phyloP scores from a whole-genome alignment of 2,329 filamentous ascomycete species.

The Aspergillus sp. region DNA sequence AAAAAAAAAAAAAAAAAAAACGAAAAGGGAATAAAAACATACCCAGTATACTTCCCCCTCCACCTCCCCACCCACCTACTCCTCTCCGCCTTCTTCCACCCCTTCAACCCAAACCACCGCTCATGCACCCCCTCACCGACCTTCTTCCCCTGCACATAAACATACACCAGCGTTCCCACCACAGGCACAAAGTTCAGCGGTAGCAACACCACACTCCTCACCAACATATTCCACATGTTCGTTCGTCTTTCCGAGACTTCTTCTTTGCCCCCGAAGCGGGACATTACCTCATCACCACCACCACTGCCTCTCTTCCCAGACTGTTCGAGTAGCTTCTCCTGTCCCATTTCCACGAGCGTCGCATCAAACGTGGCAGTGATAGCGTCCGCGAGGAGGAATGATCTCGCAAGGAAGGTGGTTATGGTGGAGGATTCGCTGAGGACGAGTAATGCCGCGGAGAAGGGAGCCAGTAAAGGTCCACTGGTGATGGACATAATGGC shows the following conservation, averaged over 20 bases:
- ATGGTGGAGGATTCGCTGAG: constrained; percentile 59
- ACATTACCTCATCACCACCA: constrained; percentile 49
- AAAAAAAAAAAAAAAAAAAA: not conserved
- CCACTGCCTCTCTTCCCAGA: too few species aligned
- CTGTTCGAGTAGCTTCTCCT: constrained; percentile 52
- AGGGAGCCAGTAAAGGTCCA: constrained; percentile 65
- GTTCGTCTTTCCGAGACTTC: constrained; percentile 53
- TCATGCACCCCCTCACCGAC: constrained; percentile 57
- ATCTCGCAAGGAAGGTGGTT: constrained; percentile 59
- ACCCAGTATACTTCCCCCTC: constrained; percentile 79
- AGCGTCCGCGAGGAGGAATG: constrained; percentile 77
- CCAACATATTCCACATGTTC: constrained; percentile 54
- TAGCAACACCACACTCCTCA: constrained; percentile 81
- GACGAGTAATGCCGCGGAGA: constrained; percentile 62
- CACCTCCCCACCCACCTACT: constrained; percentile 70
- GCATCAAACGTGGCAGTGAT: constrained; percentile 89
- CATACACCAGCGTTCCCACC: constrained; percentile 78
- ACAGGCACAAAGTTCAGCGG: constrained; percentile 93
- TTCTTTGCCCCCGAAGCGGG: constrained; percentile 59
- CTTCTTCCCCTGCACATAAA: constrained; percentile 69
- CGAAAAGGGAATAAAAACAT: constrained; percentile 42
- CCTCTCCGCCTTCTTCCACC: constrained; percentile 68
- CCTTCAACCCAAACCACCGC: constrained; percentile 89
- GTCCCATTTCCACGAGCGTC: constrained; percentile 57
- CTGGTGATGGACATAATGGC: constrained; percentile 81